Base-by-base conservation (phyloP, 164 flowering plant species). In the Sextonia rubra region DNA sequence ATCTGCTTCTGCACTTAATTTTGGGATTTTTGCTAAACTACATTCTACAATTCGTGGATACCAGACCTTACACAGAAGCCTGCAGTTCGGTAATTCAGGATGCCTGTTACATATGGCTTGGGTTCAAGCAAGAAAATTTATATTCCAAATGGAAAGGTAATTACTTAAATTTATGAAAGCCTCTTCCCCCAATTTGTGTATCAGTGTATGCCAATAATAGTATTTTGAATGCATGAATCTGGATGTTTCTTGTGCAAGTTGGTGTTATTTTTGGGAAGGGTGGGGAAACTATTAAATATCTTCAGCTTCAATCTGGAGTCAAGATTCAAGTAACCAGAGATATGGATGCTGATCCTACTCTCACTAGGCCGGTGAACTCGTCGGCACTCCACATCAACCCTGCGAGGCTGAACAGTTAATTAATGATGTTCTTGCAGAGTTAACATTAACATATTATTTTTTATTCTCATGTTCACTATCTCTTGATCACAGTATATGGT, bases 201-300 rank as follows among this genome's bases (percentile, higher is more conserved):
- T n/a, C n/a, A n/a, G 14, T 25, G 3, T 6, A 62, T 62, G 15
- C 3, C 15, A 20, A 47, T 47, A 12, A 12, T 12, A 62, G 32
- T 24, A 62, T 23, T 23, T n/a, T 11, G 12, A 62, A 11, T 62
- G 15, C 5, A 15, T 24, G 3, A n/a, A 49, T 15, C 25, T 25
- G 29, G 47, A 6, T 17, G 26, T 14, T 18, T 15, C 6, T 30
- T 30, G 29, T 20, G 11, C 64, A 75, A 73, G 99, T 96, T 74
- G 99, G 99, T 71, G 99, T 96, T 56, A 96, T 96, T 24, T 93
- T 96, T 83, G 99, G 99, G 2, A 96, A 92, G 77, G 89, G 89
- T 74, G 99, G 99, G 27, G 99, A 96, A 73, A 96, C 99, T 3
- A 93, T 96, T n/a, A n/a, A n/a, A n/a, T n/a, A n/a, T n/a, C n/a